Evolutionary conservation across 441 rosid species (phyloP), one percentile per base, ranked within the genome.

Genomic region (Sinapis alba): DNA sequence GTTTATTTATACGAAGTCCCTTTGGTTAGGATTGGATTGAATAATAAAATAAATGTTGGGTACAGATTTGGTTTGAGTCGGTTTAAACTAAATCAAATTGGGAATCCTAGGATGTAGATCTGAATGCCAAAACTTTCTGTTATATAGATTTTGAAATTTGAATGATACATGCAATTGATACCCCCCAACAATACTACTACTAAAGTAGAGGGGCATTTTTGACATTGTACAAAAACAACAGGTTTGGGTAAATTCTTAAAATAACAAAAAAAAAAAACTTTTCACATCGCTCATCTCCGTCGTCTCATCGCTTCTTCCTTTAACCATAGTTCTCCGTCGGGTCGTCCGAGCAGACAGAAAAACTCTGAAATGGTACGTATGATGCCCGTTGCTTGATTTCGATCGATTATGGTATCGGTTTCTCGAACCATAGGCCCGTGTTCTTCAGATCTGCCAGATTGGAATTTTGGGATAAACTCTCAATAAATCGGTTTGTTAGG

Each of bases 321-420:
- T n/a, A n/a, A n/a, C 23, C 57, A 51, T 18, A 58, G 0, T 71
- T 36, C 64, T 60, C 23, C 53, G 5, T 32, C 56, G 9, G 43
- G 4, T 38, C 60, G 13, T 67, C 65, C 18, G 65, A 61, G 62
- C 69, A 51, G 20, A 24, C 65, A 10, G 19, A 59, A 34, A 18
- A 13, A 66, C 77, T 43, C 10, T 28, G 43, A 62, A 78, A 57
- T 78, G 81, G 81, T 78, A 72, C 5, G 59, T 53, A 10, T 11
- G 30, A 9, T 60, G 38, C 9, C 4, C 50, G 9, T 61, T 27
- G 28, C 20, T 67, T 63, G 15, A 53, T 62, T 72, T 26, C 26
- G 26, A 36, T 67, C 32, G 19, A 53, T 19, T 20, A 20, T 20
- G 50, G n/a, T n/a, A n/a, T n/a, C n/a, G n/a, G n/a, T n/a, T n/a